A percentile compares a stretch with the other conserved stretches of the same genome.
Evolutionary conservation across 2,329 filamentous ascomycete genomes (phyloP).

Genomic region (Rhinocladiella similis): DNA sequence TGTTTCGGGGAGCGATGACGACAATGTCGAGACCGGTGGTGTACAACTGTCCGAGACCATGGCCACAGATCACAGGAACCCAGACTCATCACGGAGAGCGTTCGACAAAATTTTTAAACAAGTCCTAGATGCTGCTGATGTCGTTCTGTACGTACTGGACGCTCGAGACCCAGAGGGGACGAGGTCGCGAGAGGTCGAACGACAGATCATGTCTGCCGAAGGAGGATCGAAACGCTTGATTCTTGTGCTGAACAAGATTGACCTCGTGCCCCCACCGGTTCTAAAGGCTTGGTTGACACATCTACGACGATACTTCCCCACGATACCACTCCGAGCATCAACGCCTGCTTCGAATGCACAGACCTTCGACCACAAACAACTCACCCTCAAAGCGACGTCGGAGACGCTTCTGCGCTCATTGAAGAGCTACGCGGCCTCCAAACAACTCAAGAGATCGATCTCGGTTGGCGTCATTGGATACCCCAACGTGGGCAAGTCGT

Average conservation of each 20-base stretch:
- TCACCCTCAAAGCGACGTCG: constrained; percentile 84
- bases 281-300: constrained; percentile 83
- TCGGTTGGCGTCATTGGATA: constrained; percentile 94
- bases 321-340: constrained; percentile 82
- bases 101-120: constrained; percentile 97
- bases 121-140: constrained; percentile 84
- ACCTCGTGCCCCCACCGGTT: constrained; percentile 78
- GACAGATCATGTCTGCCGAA: constrained; percentile 85
- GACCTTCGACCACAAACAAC: constrained; percentile 87
- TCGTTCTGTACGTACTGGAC: constrained; percentile 91
- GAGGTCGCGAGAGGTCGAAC: constrained; percentile 85
- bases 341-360: constrained; percentile 80
- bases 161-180: constrained; percentile 89
- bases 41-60: constrained; percentile 34
- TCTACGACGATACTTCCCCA: constrained; percentile 86
- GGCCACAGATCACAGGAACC: constrained; percentile 31
- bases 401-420: constrained; percentile 82
- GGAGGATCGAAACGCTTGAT: constrained; percentile 83
- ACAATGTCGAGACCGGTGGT: constrained; percentile 48
- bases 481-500: constrained; percentile 94
- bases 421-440: constrained; percentile 81
- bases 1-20: constrained; percentile 52
- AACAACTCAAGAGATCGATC: constrained; percentile 83
- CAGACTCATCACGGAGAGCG: constrained; percentile 73
- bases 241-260: constrained; percentile 92